Evolutionary conservation across 805 yeast species (phyloP), one percentile per base, ranked within the genome.

Genomic region (Starmerella lactis-condensi): DNA sequence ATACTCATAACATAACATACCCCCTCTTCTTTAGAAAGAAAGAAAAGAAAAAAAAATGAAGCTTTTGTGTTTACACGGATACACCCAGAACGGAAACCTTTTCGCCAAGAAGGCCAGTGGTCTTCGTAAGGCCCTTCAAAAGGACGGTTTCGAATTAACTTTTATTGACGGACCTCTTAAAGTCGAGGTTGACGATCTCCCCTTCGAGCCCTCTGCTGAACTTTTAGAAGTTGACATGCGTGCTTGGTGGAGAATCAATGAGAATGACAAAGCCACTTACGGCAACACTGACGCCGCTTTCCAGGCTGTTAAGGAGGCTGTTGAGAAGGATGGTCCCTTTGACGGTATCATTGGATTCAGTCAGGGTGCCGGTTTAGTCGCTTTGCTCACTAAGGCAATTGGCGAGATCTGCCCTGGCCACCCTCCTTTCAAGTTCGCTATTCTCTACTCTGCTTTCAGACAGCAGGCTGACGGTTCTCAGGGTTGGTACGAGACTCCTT

Each of bases 31-130:
- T n/a, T n/a, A n/a, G n/a, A n/a, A n/a, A n/a, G n/a, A n/a, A n/a
- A n/a, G n/a, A n/a, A n/a, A n/a, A n/a, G n/a, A 9, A 12, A 9
- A 24, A 3, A 11, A 1, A 1, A 44, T 42, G 28, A 72, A 71
- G 43, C 61, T 85, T 17, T 59, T 85, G n/a, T 85, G 89, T 53
- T 58, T 89, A 18, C 98, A 85, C 42, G 96, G 98, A 0, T 48
- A 42, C 39, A 43, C 83, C 11, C 93, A 85, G 60, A 75, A 72
- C 39, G 85, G 85, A 5, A 64, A 74, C 25, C 63, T 74, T 10
- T 85, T 85, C 55, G 75, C 91, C 33, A 78, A 75, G 43, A 85
- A 89, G 52, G 73, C 94, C 0, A 72, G 92, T 2, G 95, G 92
- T 3, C 63, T 85, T 17, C 64, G 96, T 40, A 85, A 89, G 46